Evolutionary conservation across 805 yeast species (phyloP), one percentile per base, ranked within the genome.

Genomic region (Metschnikowia anglica): DNA sequence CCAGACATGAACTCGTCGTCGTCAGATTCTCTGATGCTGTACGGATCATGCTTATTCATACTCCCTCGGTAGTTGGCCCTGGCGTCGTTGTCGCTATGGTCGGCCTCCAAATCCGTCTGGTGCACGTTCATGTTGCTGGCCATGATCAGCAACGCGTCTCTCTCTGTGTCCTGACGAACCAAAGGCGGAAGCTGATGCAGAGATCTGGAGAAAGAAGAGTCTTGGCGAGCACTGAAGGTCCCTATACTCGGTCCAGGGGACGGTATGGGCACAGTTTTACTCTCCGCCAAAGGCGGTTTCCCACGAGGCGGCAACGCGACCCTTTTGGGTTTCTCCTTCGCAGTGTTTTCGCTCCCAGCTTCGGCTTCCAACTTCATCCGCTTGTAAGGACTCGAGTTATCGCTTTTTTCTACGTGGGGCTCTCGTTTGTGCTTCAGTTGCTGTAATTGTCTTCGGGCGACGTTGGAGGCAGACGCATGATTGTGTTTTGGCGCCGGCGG

Each of bases 401-500:
- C 37, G 29, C 30, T 23, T 8, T n/a, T 15, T 10, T 25, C 37
- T 13, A 29, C 27, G 5, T 18, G 30, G 20, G 25, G 16, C 18
- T 33, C 40, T 10, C 37, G 38, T 38, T 32, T 41, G 16, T 30
- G 45, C 26, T 45, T 45, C 19, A 10, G 37, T 43, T 32, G 54
- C 40, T 27, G 51, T 39, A 23, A 41, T 17, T 41, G 44, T 28
- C 73, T 51, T 34, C 62, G 55, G 15, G 73, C 73, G 5, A 65
- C 58, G 46, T 70, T 70, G 8, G 66, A 58, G 2, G 75, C 74
- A n/a, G 70, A 65, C 3, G 74, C 76, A 47, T 70, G 76, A 49
- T 57, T 67, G 48, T 70, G 75, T 52, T 68, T 69, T 5, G 74
- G 76, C 3, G 75, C 75, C 6, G 75, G 76, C 2, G 76, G 76